phyloP scores from a whole-genome alignment of 179 eudicot genomes.

The Heliamphora pulchella region DNA sequence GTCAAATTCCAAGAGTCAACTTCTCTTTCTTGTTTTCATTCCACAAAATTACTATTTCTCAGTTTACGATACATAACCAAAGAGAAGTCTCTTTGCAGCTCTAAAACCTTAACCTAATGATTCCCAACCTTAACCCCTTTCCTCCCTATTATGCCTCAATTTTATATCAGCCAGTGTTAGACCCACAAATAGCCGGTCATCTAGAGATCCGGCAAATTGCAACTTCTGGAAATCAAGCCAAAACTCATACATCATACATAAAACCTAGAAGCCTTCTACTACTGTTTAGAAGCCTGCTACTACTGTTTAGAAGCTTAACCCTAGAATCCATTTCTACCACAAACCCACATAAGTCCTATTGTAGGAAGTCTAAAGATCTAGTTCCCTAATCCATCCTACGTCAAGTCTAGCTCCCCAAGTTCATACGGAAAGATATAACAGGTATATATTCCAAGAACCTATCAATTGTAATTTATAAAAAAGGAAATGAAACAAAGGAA shows the following conservation, averaged over 20 bases:
- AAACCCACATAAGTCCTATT: not conserved
- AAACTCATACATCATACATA: not conserved
- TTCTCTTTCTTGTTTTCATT: too few relatives aligned
- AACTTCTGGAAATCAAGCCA: not conserved
- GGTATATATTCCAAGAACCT: not conserved
- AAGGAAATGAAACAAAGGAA: conserved; percentile 4
- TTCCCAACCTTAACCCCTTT: conserved; percentile 3
- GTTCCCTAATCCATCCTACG: not conserved
- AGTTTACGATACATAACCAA: not conserved
- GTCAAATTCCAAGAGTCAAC: too few relatives aligned
- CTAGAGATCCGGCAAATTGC: not conserved
- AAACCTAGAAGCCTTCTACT: not conserved
- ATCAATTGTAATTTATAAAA: not conserved
- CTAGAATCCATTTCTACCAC: not conserved
- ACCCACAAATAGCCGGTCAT: not conserved
- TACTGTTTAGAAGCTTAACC: not conserved
- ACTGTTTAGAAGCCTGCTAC: too few relatives aligned
- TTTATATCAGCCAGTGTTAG: not conserved
- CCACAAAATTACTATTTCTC: too few relatives aligned
- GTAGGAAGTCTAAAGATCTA: not conserved
- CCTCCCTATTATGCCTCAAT: not conserved
- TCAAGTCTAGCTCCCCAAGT: not conserved
- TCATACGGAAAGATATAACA: not conserved
- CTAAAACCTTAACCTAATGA: not conserved
- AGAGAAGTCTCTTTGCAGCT: not conserved